Conservation (phyloP, 2,329 filamentous ascomycete species). For the Penicillium sp. region DNA sequence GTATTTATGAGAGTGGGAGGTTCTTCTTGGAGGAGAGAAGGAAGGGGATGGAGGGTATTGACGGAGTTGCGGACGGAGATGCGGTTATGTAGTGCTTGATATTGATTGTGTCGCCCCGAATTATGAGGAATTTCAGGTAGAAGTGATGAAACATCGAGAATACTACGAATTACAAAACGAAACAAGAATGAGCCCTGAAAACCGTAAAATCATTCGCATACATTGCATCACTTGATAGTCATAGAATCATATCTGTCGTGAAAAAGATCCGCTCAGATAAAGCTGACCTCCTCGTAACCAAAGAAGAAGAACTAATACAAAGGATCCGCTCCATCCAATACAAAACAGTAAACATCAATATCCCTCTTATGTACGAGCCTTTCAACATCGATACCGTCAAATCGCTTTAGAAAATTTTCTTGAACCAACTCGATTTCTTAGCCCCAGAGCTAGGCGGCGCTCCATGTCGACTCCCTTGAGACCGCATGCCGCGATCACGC, state of each 20-base stretch:
- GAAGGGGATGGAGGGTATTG: slow-evolving; percentile 15
- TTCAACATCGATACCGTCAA: slow-evolving; percentile 2
- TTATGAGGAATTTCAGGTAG: too few relatives aligned
- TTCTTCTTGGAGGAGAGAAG: slow-evolving; percentile 51
- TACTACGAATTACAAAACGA: too few relatives aligned
- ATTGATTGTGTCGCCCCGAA: not conserved
- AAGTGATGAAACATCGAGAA: too few relatives aligned
- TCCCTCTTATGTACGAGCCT: not conserved
- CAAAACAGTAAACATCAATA: not conserved
- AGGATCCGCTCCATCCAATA: not conserved
- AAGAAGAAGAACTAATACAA: not conserved
- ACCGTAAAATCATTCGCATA: too few relatives aligned
- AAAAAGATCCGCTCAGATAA: not conserved
- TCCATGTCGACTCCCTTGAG: slow-evolving; percentile 27
- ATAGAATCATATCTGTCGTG: slow-evolving; percentile 12
- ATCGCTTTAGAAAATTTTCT: slow-evolving; percentile 27
- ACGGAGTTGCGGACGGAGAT: not conserved
- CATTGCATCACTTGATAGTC: not conserved
- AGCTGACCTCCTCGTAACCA: not conserved
- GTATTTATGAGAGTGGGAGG: slow-evolving; percentile 79
- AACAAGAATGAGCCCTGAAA: too few relatives aligned
- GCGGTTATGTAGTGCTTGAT: slow-evolving; percentile 2
- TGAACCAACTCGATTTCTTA: slow-evolving; percentile 45
- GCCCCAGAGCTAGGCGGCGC: slow-evolving; percentile 26
- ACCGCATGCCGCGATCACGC: slow-evolving; percentile 34